phyloP scores from a whole-genome alignment of 768 basidiomycete species.

The Tulasnella sp. region DNA sequence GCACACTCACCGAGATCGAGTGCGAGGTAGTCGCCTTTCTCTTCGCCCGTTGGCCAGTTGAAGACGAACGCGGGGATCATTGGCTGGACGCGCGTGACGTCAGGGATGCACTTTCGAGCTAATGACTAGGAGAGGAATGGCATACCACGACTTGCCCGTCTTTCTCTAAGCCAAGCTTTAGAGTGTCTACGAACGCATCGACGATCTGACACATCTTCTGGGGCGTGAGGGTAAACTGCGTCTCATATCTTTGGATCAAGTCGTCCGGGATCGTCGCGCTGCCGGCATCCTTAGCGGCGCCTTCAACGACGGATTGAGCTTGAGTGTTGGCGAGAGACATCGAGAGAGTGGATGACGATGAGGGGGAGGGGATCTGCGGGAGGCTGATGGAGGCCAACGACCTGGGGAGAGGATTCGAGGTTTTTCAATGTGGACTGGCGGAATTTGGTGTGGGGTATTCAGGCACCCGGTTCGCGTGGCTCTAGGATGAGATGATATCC shows the following conservation, averaged over 20 bases:
- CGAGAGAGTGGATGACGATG: no score
- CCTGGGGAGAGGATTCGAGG: neutral
- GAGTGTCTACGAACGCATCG: constrained; percentile 85
- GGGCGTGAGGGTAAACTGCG: constrained; percentile 75
- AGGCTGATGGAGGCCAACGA: neutral
- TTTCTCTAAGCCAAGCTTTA: constrained; percentile 78
- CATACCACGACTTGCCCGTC: constrained; percentile 78
- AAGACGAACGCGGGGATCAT: constrained; percentile 98
- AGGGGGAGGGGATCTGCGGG: neutral
- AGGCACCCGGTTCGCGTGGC: neutral
- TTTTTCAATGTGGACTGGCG: neutral
- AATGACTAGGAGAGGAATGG: constrained; percentile 22
- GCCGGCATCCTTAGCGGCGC: neutral
- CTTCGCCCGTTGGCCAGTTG: constrained; percentile 84
- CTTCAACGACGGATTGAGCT: neutral
- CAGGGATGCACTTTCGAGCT: constrained; percentile 4
- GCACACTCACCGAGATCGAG: constrained; percentile 63
- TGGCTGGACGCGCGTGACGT: constrained; percentile 36
- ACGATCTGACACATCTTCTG: constrained; percentile 95
- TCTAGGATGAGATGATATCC: neutral
- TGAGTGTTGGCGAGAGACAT: neutral
- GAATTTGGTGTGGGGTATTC: neutral
- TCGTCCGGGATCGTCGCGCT: neutral
- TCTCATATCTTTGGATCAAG: constrained; percentile 69
- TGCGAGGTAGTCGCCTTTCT: constrained; percentile 82